Base-by-base conservation (phyloP, 2,329 filamentous ascomycete species). In the Tolypocladium album region DNA sequence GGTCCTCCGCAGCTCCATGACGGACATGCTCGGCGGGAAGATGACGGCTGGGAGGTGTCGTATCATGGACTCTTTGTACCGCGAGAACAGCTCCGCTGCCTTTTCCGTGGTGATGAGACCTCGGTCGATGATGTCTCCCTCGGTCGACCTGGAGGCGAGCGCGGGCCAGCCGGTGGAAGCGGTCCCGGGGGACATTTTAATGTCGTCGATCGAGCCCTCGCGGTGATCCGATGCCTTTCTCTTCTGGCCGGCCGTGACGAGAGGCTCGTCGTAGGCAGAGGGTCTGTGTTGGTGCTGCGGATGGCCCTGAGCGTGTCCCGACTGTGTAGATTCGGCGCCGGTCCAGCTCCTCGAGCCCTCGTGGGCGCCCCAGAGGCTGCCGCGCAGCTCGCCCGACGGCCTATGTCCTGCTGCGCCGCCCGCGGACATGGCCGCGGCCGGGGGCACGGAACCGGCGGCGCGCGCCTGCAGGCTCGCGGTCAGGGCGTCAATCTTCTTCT, bases 401-500 rank as follows among this genome's bases (percentile, higher is more conserved):
- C 27, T 22, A 20, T 50, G 55, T 27, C 27, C 27, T 9, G 1
- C 27, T 6, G 47, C n/a, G 5, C 27, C n/a, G 15, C 22, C 8
- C 0, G 47, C 5, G 47, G 47, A 36, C 27, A 27, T 12, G 24
- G 47, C 4, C 27, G 17, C 27, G 27, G 27, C 27, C 27, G 27
- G 27, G 27, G 27, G 38, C 42, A 22, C 13, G 12, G 40, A 8
- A 8, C 34, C 64, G 17, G 67, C 61, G n/a, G 64, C 69, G 38
- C 73, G 67, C 11, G 88, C 85, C 55, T 90, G 87, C 64, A 96
- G 71, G 42, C 86, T 91, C 8, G 90, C 89, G 9, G 90, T 96
- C 70, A 96, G 72, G 11, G 88, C 89, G 76, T 96, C 91, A 64
- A 96, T 93, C 77, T 95, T 95, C 79, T 88, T 91, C 78, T 96